Base-by-base conservation (phyloP, 208 protist genomes). In the Acanthamoeba sp. region DNA sequence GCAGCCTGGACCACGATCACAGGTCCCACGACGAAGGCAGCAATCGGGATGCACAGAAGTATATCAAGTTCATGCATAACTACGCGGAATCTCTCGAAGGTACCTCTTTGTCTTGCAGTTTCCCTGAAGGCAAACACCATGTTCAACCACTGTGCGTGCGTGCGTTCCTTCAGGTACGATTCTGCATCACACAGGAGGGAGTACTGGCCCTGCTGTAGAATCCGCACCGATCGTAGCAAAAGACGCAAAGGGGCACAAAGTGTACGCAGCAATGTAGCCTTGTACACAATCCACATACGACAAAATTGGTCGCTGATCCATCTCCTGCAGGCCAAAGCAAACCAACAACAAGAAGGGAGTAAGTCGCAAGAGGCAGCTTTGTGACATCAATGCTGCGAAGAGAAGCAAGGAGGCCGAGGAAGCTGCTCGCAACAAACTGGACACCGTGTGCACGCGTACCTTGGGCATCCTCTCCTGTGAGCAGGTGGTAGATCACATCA, bases 1-100 rank as follows among this genome's bases (percentile, higher is more conserved):
- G 34, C 14, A 55, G 36, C 4, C 42, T 88, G 34, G 78, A 88
- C 10, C 7, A n/a, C 29, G 78, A 88, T 22, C 50, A 29, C 78
- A 88, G 42, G 78, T 22, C 4, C 10, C 7, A 38, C 29, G 5
- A 62, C 55, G 55, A 62, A 24, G 55, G 12, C 34, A 88, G 55
- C 78, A n/a, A n/a, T n/a, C 22, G 78, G n/a, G 24, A 52, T 6
- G 78, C 27, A 29, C 84, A 91, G 55, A 91, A 91, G 50, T 91
- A 91, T 50, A 64, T 69, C 57, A 69, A 59, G 36, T 91, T 91
- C 84, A 59, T 91, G 52, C 84, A 91, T 50, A 91, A 36, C 14
- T 91, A 69, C 24, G 84, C 84, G 34, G 84, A 91, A 32, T 91
- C 84, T 3, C 84, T 91, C 27, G 55, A 59, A 27, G 84, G 84